These are phyloP conservation scores for Claviceps quebecensis DNA, from an alignment of 2,329 filamentous ascomycete species.

Conservation along the genomic window DNA sequence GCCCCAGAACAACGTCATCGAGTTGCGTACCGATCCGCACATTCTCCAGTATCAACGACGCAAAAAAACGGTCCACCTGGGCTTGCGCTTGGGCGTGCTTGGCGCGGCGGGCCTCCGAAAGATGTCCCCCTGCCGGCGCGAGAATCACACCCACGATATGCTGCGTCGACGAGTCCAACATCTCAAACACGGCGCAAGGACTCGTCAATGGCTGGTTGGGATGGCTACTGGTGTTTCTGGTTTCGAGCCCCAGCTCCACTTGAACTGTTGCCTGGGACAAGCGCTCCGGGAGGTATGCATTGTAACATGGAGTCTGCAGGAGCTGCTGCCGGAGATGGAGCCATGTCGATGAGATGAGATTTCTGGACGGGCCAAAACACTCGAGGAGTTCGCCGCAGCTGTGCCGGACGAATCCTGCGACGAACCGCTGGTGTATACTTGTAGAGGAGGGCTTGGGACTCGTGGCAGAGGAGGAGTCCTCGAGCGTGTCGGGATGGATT, in stretches of 20 bases:
- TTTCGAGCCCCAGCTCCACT: neutral
- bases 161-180: neutral
- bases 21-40: neutral
- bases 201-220: neutral
- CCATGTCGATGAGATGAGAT: neutral
- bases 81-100: neutral
- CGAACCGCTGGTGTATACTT: conserved; percentile 3
- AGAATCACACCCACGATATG: conserved; percentile 5
- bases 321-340: conserved; percentile 1
- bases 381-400: conserved; percentile 3
- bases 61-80: conserved; percentile 5
- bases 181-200: conserved; percentile 1
- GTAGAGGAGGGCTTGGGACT: neutral
- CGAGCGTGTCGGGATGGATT: neutral
- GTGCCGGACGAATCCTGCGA: conserved; percentile 6
- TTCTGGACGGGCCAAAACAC: conserved; percentile 4
- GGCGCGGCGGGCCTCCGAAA: too few relatives aligned
- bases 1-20: neutral
- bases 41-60: conserved; percentile 1
- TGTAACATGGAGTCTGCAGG: conserved; percentile 2
- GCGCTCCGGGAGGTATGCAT: neutral
- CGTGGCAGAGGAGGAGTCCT: too few relatives aligned
- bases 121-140: neutral
- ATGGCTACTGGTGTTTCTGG: neutral
- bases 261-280: neutral